Evolutionary conservation across 805 yeast species (phyloP).

Genomic region (Candida insectalens): DNA sequence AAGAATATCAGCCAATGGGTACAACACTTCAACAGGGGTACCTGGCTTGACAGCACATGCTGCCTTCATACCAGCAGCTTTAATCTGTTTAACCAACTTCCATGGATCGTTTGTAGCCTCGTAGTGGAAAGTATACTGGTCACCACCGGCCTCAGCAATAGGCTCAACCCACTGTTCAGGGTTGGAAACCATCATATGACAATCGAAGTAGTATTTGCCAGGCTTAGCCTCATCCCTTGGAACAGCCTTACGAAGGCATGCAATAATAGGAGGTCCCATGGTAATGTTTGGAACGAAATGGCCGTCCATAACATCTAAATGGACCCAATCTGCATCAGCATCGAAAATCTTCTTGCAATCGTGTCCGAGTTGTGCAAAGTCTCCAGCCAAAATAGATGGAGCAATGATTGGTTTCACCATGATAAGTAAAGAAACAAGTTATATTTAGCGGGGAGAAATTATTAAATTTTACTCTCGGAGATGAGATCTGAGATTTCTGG

Average conservation of each 20-base stretch:
- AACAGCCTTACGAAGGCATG: constrained; percentile 63
- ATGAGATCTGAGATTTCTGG: not conserved
- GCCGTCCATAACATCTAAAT: constrained; percentile 98
- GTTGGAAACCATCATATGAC: constrained; percentile 95
- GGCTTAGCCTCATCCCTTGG: constrained; percentile 36
- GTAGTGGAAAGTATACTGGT: constrained; percentile 91
- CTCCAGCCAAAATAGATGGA: constrained; percentile 89
- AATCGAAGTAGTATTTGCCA: constrained; percentile 54
- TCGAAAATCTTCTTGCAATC: constrained; percentile 76
- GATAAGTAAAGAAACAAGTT: constrained; percentile 4
- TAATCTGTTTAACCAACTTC: constrained; percentile 66
- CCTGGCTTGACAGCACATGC: constrained; percentile 94
- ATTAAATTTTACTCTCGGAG: not conserved
- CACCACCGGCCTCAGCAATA: constrained; percentile 90
- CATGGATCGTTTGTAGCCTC: constrained; percentile 81
- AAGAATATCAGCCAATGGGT: constrained; percentile 61
- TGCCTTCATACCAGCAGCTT: constrained; percentile 75
- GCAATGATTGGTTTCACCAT: constrained; percentile 85
- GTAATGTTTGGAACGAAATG: constrained; percentile 96
- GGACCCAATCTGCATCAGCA: constrained; percentile 92
- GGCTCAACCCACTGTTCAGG: constrained; percentile 94
- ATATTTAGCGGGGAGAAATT: not conserved
- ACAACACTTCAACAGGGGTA: constrained; percentile 76
- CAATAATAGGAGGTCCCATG: constrained; percentile 84
- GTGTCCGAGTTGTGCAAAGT: constrained; percentile 81